These are phyloP conservation scores for Globisporangium paroecandrum DNA, from an alignment of 352 stramenopile species.

Conservation along the genomic window DNA sequence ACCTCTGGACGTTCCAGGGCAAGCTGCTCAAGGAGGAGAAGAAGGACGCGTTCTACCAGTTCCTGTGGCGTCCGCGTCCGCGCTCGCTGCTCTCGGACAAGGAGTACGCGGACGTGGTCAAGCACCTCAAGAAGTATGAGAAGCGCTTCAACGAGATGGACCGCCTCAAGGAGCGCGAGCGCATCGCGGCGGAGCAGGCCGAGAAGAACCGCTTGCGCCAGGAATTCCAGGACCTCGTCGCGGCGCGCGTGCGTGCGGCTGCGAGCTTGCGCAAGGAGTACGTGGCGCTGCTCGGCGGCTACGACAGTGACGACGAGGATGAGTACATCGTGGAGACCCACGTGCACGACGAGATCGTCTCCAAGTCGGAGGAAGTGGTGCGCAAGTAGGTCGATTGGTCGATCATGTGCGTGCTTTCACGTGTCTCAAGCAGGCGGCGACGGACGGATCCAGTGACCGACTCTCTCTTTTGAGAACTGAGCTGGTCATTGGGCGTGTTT, in stretches of 20 bases:
- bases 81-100: constrained; percentile 91
- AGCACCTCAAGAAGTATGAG: constrained; percentile 98
- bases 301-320: constrained; percentile 80
- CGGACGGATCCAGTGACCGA: neutral
- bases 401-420: neutral
- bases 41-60: constrained; percentile 97
- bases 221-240: constrained; percentile 70
- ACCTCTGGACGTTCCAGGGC: constrained; percentile 97
- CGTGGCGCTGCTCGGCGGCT: constrained; percentile 65
- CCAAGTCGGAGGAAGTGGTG: constrained; percentile 65
- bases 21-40: constrained; percentile 93
- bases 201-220: constrained; percentile 68
- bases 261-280: constrained; percentile 49
- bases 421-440: neutral
- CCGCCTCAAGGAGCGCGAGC: constrained; percentile 79
- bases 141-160: constrained; percentile 89
- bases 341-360: constrained; percentile 72
- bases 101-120: constrained; percentile 93
- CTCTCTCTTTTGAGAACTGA: neutral
- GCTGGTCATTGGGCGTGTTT: constrained; percentile 5
- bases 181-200: constrained; percentile 52
- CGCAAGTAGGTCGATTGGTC: constrained; percentile 37
- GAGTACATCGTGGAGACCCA: constrained; percentile 83
- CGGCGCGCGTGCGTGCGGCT: constrained; percentile 31
- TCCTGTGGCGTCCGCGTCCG: constrained; percentile 90